Conservation (phyloP, 2,329 filamentous ascomycete genomes). For the Emmonsia crescens region DNA sequence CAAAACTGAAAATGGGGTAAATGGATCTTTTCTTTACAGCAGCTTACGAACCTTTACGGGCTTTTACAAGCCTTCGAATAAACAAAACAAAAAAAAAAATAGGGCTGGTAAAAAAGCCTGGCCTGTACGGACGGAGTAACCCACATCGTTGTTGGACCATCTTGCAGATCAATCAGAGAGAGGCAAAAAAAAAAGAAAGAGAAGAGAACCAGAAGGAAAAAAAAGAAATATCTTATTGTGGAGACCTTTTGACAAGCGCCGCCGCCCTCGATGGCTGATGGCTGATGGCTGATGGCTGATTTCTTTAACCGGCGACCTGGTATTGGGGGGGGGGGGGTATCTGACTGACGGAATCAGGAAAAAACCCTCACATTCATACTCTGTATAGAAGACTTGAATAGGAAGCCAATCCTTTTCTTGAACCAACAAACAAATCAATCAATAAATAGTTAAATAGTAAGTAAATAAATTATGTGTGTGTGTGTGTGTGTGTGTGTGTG, state of each 20-base stretch:
- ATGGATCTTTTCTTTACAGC: background rate
- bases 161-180: slow-evolving; percentile 1
- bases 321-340: background rate
- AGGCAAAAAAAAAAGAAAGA: background rate
- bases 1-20: background rate
- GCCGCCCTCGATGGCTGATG: too few species aligned
- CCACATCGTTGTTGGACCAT: background rate
- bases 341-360: too few species aligned
- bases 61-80: background rate
- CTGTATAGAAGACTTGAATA: too few species aligned
- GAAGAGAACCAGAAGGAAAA: background rate
- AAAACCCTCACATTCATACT: too few species aligned
- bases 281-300: background rate
- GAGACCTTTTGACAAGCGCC: background rate
- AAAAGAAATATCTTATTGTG: background rate
- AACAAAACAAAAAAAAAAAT: background rate
- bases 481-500: too few species aligned
- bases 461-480: too few species aligned
- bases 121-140: background rate
- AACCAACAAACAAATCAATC: too few species aligned
- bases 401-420: too few species aligned
- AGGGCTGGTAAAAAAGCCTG: background rate
- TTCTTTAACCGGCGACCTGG: background rate
- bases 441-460: too few species aligned
- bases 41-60: background rate